These are phyloP conservation scores for Calophaca sinica DNA, from an alignment of 306 rosid species.

Conservation along the genomic window DNA sequence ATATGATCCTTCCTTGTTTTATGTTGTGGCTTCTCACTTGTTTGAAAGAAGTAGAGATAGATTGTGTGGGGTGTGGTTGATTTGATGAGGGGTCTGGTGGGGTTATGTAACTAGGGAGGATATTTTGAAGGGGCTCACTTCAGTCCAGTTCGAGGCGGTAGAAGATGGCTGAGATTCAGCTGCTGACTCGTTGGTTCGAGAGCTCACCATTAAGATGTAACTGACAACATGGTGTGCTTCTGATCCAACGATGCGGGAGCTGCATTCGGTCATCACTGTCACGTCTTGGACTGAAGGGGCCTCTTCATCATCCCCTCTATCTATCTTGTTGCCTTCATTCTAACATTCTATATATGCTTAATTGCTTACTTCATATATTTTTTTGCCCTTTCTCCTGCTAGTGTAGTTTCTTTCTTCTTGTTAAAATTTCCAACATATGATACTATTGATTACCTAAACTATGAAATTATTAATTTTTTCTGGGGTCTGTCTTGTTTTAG, in stretches of 20 bases:
- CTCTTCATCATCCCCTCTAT: constrained; percentile 43
- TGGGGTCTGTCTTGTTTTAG: not conserved
- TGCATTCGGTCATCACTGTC: constrained; percentile 67
- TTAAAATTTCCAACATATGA: not conserved
- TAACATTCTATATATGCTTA: no score
- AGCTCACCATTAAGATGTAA: constrained; percentile 53
- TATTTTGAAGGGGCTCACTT: constrained; percentile 75
- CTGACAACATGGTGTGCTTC: constrained; percentile 58
- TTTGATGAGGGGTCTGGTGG: not conserved
- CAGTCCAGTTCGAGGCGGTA: constrained; percentile 84
- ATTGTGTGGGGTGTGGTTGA: no score
- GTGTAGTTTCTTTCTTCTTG: not conserved
- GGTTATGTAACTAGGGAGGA: not conserved
- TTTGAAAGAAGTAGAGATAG: not conserved
- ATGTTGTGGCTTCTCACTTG: not conserved
- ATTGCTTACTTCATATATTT: no score
- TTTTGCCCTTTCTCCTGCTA: no score
- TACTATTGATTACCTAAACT: no score
- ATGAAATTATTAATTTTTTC: no score
- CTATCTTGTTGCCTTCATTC: no score
- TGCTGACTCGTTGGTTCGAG: constrained; percentile 96
- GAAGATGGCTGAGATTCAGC: constrained; percentile 59
- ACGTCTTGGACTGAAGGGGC: constrained; percentile 99
- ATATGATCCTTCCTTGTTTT: not conserved
- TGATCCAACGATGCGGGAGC: constrained; percentile 97